A percentile compares a stretch with the other conserved stretches of the same genome.
Evolutionary conservation across 2,329 filamentous ascomycete genomes (phyloP).

Genomic region (Colletotrichum musae): DNA sequence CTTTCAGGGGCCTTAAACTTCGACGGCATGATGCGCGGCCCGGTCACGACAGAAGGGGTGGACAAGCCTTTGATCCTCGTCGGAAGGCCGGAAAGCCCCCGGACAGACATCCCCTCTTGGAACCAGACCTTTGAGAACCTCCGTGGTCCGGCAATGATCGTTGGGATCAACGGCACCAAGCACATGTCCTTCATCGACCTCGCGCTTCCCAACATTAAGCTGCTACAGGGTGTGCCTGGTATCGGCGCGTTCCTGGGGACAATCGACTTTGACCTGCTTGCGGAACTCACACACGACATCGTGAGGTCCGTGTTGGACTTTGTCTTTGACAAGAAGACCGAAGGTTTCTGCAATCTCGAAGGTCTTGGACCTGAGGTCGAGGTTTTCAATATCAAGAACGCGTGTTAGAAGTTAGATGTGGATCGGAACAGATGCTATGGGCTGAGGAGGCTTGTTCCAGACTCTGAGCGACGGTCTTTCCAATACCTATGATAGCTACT

Average conservation of each 20-base stretch:
- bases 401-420: background rate
- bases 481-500: no score
- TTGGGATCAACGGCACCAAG: constrained; percentile 44
- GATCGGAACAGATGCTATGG: background rate
- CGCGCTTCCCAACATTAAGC: constrained; percentile 7
- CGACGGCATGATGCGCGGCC: constrained; percentile 55
- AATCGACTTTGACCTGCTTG: constrained; percentile 5
- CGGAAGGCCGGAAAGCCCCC: constrained; percentile 44
- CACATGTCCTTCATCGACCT: constrained; percentile 51
- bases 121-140: constrained; percentile 47
- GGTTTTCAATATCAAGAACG: background rate
- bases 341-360: constrained; percentile 12
- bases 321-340: background rate
- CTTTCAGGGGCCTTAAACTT: constrained; percentile 56
- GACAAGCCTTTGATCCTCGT: constrained; percentile 49
- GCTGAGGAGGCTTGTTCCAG: no score
- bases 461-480: no score
- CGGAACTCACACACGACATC: constrained; percentile 2
- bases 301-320: background rate
- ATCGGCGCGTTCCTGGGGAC: constrained; percentile 10
- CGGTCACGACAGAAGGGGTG: constrained; percentile 46
- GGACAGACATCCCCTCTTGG: constrained; percentile 49
- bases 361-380: constrained; percentile 3
- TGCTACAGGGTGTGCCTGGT: background rate
- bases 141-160: constrained; percentile 45